A percentile compares a stretch with the other conserved stretches of the same genome.
phyloP scores from a whole-genome alignment of 352 stramenopile genomes.

The Phytophthora brassicae region DNA sequence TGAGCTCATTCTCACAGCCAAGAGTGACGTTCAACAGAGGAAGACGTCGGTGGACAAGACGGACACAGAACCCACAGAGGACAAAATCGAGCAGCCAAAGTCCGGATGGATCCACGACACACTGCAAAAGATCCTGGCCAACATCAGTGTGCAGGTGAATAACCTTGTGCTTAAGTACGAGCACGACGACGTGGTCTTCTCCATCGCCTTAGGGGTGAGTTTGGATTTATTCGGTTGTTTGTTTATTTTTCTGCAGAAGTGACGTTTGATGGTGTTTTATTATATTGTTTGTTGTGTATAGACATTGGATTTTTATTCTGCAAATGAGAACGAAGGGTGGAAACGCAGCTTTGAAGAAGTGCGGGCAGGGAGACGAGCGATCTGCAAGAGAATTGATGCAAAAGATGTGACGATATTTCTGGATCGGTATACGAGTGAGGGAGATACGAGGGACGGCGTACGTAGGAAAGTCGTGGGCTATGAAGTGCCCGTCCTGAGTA shows the following conservation, averaged over 20 bases:
- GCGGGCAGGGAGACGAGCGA: conserved; percentile 41
- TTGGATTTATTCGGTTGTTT: not conserved
- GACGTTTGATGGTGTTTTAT: not conserved
- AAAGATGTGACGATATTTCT: conserved; percentile 86
- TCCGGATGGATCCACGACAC: conserved; percentile 80
- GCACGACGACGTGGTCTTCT: conserved; percentile 85
- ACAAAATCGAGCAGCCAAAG: conserved; percentile 78
- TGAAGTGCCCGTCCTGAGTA: conserved; percentile 74
- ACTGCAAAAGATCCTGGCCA: conserved; percentile 80
- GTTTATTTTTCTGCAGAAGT: not conserved
- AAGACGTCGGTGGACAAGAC: not conserved
- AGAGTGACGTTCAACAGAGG: conserved; percentile 26
- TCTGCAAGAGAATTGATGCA: conserved; percentile 70
- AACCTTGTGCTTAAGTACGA: conserved; percentile 91
- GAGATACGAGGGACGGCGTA: conserved; percentile 35
- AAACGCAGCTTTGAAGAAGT: conserved; percentile 69
- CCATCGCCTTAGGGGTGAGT: conserved; percentile 73
- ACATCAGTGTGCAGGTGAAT: conserved; percentile 84
- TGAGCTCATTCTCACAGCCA: conserved; percentile 83
- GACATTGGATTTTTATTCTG: conserved; percentile 79
- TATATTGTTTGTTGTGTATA: conserved; percentile 32
- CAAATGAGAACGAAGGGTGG: conserved; percentile 59
- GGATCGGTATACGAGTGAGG: conserved; percentile 75
- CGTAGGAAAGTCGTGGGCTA: conserved; percentile 80
- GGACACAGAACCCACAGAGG: conserved; percentile 7